Evolutionary conservation across 2,329 filamentous ascomycete species (phyloP), one percentile per base, ranked within the genome.

Genomic region (Phoma herbarum): DNA sequence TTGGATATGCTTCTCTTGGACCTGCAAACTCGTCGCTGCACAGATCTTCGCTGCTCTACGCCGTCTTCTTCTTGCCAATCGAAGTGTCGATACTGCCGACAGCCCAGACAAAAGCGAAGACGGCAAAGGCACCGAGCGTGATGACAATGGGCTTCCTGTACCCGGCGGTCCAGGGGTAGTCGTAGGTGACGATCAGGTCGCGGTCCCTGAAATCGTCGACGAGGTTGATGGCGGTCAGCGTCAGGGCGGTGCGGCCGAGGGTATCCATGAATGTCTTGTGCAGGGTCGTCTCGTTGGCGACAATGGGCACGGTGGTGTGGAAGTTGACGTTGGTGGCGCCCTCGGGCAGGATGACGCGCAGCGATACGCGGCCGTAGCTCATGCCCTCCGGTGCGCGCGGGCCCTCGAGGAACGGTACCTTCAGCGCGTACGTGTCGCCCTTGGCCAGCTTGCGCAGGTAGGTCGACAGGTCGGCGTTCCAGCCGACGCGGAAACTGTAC

Each of bases 181-280:
- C 91, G 77, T 99, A 99, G 2, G 90, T 90, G 52, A 98, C 90
- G 68, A 97, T 82, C 22, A 98, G 78, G 64, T 95, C 88, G 29
- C 91, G 88, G 71, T 93, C 92, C 52, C 93, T 86, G 72, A 93
- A 87, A 67, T 98, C 95, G 69, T 99, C 95, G 1, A 96, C 91
- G 51, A 98, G 82, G 76, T 97, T 98, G 68, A 88, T 84, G 8
- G 92, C 91, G 61, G 89, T 90, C 71, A 99, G 84, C 49, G 85
- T 89, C 60, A 99, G 83, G 0, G 89, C 86, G 0, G 94, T 96
- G 63, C 95, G 91, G 61, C 95, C 95, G 29, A 94, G 71, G 0
- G 95, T 98, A 78, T 99, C 95, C 80, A 99, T 90, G 79, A 93
- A 99, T 0, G 93, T 97, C 78, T 88, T 89, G 80, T 95, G 87